Percentiles rank a stretch among this genome's conserved stretches.
Conservation (phyloP, 495 filamentous ascomycete genomes). For the Daldinia childiae region DNA sequence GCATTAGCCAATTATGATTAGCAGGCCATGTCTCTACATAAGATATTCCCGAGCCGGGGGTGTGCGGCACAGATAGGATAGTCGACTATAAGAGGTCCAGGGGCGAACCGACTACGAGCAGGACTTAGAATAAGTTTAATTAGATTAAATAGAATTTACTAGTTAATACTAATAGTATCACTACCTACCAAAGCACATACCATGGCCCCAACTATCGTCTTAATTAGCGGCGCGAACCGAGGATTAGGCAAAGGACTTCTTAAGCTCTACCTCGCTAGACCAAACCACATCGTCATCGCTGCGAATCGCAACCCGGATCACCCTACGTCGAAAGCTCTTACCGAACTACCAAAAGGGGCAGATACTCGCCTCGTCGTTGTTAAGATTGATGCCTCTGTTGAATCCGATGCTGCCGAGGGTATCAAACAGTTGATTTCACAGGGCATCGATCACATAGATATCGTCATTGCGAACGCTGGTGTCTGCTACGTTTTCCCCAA, state of each 20-base stretch:
- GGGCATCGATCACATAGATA: slow-evolving; percentile 45
- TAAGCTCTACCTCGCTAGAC: slow-evolving; percentile 38
- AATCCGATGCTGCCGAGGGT: slow-evolving; percentile 33
- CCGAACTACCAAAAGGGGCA: slow-evolving; percentile 32
- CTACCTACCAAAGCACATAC: neutral
- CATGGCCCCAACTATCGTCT: slow-evolving; percentile 36
- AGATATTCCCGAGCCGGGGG: neutral
- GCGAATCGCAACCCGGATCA: slow-evolving; percentile 44
- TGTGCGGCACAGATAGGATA: too few relatives aligned
- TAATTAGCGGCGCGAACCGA: slow-evolving; percentile 47
- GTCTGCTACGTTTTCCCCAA: slow-evolving; percentile 42
- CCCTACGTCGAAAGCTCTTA: slow-evolving; percentile 39
- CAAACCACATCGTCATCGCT: slow-evolving; percentile 49
- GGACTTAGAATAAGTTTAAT: neutral
- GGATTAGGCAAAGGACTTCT: slow-evolving; percentile 45
- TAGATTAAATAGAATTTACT: neutral
- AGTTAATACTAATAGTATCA: neutral
- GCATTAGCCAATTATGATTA: neutral
- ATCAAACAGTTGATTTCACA: slow-evolving; percentile 30
- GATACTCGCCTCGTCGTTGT: slow-evolving; percentile 41
- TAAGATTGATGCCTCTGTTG: slow-evolving; percentile 42
- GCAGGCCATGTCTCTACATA: neutral
- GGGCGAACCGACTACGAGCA: neutral
- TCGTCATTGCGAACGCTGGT: slow-evolving; percentile 48
- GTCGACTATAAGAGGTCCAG: neutral